phyloP scores from a whole-genome alignment of 208 protist genomes.

The Acanthamoeba polyphaga region DNA sequence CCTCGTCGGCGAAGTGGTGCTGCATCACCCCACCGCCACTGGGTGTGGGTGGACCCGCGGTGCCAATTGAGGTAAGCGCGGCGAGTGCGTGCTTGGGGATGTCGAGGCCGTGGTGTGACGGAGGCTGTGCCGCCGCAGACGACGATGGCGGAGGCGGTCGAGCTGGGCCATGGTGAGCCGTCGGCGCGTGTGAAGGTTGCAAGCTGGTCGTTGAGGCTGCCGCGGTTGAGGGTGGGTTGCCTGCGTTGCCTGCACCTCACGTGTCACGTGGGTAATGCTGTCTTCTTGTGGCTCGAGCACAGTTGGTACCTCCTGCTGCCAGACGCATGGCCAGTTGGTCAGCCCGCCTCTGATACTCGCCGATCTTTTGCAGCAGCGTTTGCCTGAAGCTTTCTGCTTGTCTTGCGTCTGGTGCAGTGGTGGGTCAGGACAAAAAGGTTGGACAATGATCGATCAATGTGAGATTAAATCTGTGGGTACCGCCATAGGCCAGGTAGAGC shows the following conservation, averaged over 20 bases:
- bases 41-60: neutral
- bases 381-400: conserved; percentile 4
- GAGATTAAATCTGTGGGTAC: neutral
- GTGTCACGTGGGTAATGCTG: neutral
- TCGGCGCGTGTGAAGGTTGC: neutral
- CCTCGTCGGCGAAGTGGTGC: conserved; percentile 1
- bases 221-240: too few species aligned
- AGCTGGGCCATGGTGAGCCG: neutral
- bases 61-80: neutral
- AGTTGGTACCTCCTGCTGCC: neutral
- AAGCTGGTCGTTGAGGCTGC: too few species aligned
- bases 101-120: neutral
- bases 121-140: too few species aligned
- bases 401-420: neutral
- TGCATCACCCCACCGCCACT: neutral
- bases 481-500: conserved; percentile 32
- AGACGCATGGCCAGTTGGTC: neutral
- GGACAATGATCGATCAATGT: neutral
- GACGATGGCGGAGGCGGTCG: neutral
- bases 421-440: neutral
- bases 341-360: conserved; percentile 14
- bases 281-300: neutral
- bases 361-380: neutral
- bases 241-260: neutral
- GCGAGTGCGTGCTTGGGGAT: conserved; percentile 5